These are phyloP conservation scores for Suaeda aralocaspica DNA, from an alignment of 148 eudicot genomes.

Conservation along the genomic window DNA sequence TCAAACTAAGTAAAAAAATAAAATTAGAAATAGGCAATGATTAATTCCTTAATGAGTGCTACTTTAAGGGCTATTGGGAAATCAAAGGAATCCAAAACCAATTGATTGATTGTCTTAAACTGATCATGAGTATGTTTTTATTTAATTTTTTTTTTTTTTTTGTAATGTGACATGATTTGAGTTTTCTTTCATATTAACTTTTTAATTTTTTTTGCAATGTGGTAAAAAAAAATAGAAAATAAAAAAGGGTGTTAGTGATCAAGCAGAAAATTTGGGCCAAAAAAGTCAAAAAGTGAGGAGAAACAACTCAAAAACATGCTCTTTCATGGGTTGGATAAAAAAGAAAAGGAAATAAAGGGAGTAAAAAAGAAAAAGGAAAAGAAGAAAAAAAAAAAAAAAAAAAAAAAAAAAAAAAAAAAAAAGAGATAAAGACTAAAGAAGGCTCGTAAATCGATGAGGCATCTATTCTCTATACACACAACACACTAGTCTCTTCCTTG, in stretches of 20 bases:
- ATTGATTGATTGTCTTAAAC: constrained; percentile 27
- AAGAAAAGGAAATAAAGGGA: constrained; percentile 25
- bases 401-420: constrained; percentile 18
- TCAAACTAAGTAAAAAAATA: too few species aligned
- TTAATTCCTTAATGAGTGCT: constrained; percentile 32
- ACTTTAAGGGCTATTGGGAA: constrained; percentile 32
- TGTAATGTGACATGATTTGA: too few species aligned
- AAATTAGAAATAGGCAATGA: constrained; percentile 32
- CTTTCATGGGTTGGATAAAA: constrained; percentile 30
- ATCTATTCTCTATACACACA: constrained; percentile 13
- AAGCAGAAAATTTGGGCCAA: constrained; percentile 23
- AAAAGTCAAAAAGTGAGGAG: constrained; percentile 51
- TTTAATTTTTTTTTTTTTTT: neutral
- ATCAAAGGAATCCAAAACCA: constrained; percentile 33
- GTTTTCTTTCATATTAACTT: neutral
- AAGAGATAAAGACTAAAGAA: constrained; percentile 20
- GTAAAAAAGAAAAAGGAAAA: constrained; percentile 21
- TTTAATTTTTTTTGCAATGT: constrained; percentile 11
- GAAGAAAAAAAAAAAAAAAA: constrained; percentile 17
- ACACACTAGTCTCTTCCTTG: too few species aligned
- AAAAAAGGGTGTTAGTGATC: constrained; percentile 29
- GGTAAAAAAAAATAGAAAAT: constrained; percentile 24
- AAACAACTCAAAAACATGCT: constrained; percentile 47
- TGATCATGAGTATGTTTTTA: constrained; percentile 1
- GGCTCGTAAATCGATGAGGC: constrained; percentile 26